Conservation (phyloP, 2,329 filamentous ascomycete species). For the Pseudocercospora fijiensis region DNA sequence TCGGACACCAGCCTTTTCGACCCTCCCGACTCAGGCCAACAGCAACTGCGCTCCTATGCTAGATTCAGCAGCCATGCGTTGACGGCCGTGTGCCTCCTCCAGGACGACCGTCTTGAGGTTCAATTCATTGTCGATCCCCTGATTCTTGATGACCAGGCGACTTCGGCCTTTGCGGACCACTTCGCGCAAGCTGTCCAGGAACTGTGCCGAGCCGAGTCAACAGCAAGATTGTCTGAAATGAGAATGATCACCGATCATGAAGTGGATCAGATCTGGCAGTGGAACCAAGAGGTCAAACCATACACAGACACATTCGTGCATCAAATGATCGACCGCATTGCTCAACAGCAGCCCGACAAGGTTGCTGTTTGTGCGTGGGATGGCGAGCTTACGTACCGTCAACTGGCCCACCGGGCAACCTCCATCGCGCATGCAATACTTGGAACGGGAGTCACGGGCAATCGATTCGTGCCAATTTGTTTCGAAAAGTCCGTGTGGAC, state of each 20-base stretch:
- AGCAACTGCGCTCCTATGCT: background rate
- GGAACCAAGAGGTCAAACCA: background rate
- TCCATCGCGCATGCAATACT: constrained; percentile 3
- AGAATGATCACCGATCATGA: constrained; percentile 7
- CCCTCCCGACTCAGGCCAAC: background rate
- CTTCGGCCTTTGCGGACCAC: constrained; percentile 7
- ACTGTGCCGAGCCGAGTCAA: constrained; percentile 3
- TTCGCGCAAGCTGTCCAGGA: constrained; percentile 11
- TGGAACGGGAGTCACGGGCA: background rate
- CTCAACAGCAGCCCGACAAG: background rate
- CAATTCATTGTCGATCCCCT: constrained; percentile 10
- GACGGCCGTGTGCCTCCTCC: constrained; percentile 13
- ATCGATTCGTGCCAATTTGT: constrained; percentile 28
- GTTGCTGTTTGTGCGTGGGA: constrained; percentile 16
- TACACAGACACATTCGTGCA: background rate
- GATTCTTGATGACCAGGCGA: constrained; percentile 5
- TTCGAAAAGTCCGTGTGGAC: constrained; percentile 35
- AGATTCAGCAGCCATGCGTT: constrained; percentile 20
- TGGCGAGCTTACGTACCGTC: constrained; percentile 11
- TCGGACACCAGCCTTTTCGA: background rate
- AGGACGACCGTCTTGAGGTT: background rate
- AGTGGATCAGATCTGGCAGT: constrained; percentile 6
- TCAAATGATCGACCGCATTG: constrained; percentile 3
- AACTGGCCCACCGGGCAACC: constrained; percentile 10
- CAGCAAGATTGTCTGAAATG: background rate